Base-by-base conservation (phyloP, 176 grass and related monocot genomes). In the Hsuehochloa calcarea region DNA sequence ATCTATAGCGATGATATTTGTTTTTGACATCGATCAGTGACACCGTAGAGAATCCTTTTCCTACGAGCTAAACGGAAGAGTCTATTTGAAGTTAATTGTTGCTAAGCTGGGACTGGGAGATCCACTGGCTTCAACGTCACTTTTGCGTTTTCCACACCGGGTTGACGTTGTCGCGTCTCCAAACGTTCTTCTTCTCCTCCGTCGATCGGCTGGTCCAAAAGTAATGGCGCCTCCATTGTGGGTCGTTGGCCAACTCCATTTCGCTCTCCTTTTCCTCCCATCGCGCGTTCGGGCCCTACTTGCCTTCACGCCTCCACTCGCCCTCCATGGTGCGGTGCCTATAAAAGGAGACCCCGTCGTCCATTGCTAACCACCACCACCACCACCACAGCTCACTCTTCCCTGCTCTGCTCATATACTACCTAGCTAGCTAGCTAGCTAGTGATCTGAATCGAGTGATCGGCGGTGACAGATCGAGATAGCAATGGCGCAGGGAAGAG, bases 241-340 rank as follows among this genome's bases (percentile, higher is more conserved):
- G 87, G 82, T 89, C 69, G 87, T 89, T 85, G 87, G 82, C 82
- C 82, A 67, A 69, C 78, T 51, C 86, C 77, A 34, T 66, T 45
- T 27, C 50, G 25, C 40, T 34, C 83, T 3, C 5, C 67, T 58
- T 80, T 85, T 55, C n/a, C 10, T 31, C n/a, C n/a, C 31, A 34
- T 34, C 31, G 59, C 12, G 40, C 8, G 6, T 3, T 25, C 1
- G 75, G 70, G 52, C 83, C 88, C 78, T 70, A 78, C 83, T 29
- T 72, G 0, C 72, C 72, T 55, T 75, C 78, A 70, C 88, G 83
- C 78, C 79, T 90, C 88, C 83, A 90, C 83, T 89, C 45, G 2
- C 1, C 3, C 37, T 6, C 31, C 31, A 34, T 34, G 31, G 1
- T 2, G 31, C 31, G 61, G 7, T 4, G 81, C 19, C 82, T 80